Base-by-base conservation (phyloP, 1,284 basidiomycete species). In the Wolfiporia cocos region DNA sequence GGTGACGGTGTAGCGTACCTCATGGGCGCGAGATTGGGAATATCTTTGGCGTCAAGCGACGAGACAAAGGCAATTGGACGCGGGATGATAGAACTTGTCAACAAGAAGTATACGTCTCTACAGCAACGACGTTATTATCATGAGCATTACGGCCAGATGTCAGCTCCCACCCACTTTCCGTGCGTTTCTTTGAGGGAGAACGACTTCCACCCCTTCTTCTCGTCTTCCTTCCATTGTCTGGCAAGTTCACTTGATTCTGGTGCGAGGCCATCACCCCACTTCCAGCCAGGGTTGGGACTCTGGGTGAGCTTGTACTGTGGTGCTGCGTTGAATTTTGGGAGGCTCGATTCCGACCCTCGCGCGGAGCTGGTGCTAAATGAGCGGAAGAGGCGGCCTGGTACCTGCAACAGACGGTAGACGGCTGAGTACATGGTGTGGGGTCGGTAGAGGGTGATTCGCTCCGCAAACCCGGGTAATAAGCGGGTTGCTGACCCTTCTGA, bases 1-100 rank as follows among this genome's bases (percentile, higher is more conserved):
- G 4, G 9, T 15, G 20, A 36, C 11, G 12, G 23, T 3, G 15
- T 35, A 21, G 4, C 35, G 14, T 41, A 57, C 55, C 52, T 56
- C 54, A 57, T 54, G 11, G 78, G 78, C 20, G 81, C 76, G 33
- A 88, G 71, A 57, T 87, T 89, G 14, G 68, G 64, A 2, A 67
- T 57, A 0, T 80, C 81, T 40, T 74, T 63, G 0, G 52, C 47
- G n/a, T 73, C 72, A 19, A 82, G 44, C 4, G 81, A 76, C 3
- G 84, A 86, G n/a, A 87, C 73, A 46, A 89, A 77, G 0, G 80
- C 85, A 41, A 86, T 78, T 4, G 86, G 86, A 33, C 86, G 71
- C 14, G 85, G 86, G 32, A 78, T 63, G 36, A 86, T 72, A 2
- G 74, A 74, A 28, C 78, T 79, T n/a, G 78, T 84, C 61, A 87